Conservation (phyloP, 768 basidiomycete genomes). For the Hirschioporus abietinus region DNA sequence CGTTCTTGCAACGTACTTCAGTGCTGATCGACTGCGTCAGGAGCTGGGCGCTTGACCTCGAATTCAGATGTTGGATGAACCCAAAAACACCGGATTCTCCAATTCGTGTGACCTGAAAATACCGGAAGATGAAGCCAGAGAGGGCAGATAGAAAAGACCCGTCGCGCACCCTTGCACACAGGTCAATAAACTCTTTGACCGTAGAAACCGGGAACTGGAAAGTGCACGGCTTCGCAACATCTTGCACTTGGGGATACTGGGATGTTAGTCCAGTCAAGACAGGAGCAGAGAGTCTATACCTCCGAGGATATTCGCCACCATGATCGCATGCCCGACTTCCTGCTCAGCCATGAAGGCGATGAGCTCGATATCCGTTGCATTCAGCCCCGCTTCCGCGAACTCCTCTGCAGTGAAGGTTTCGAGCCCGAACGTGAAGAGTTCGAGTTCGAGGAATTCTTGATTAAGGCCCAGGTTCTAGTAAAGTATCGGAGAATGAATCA, state of each 20-base stretch:
- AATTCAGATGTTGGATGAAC: constrained; percentile 60
- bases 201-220: constrained; percentile 52
- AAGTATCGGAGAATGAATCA: not conserved
- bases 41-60: constrained; percentile 45
- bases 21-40: constrained; percentile 54
- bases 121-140: not conserved
- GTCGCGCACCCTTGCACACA: constrained; percentile 42
- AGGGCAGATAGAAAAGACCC: not conserved
- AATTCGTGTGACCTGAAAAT: constrained; percentile 36
- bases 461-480: constrained; percentile 48
- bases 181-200: constrained; percentile 55
- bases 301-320: constrained; percentile 48
- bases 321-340: constrained; percentile 55
- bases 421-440: constrained; percentile 54
- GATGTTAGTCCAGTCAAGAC: constrained; percentile 1
- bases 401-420: constrained; percentile 48
- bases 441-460: constrained; percentile 60
- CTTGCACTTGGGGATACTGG: constrained; percentile 16
- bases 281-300: constrained; percentile 20
- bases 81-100: constrained; percentile 60
- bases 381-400: constrained; percentile 50
- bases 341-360: constrained; percentile 62
- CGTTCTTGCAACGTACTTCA: constrained; percentile 30
- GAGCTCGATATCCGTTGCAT: constrained; percentile 46
- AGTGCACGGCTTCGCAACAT: constrained; percentile 48